phyloP scores from a whole-genome alignment of 176 grass and related monocot species.

The Typha latifolia region DNA sequence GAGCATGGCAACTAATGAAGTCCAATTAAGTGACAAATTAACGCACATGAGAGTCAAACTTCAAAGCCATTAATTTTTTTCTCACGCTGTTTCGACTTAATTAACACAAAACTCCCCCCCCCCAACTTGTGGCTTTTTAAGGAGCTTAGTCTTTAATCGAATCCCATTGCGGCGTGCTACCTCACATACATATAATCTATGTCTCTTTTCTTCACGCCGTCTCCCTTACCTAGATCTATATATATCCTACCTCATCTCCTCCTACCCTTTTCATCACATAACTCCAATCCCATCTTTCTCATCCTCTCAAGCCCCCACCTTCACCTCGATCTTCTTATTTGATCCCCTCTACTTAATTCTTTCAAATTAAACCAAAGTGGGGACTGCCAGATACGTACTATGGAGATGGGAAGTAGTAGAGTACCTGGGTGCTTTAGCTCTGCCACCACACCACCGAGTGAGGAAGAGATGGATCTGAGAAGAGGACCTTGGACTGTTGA shows the following conservation, averaged over 20 bases:
- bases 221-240: not conserved
- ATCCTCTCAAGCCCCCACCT: no score
- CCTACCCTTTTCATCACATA: not conserved
- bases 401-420: not conserved
- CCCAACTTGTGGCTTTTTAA: not conserved
- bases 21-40: no score
- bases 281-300: not conserved
- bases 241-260: not conserved
- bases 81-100: no score
- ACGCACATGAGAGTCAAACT: no score
- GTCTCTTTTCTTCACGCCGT: not conserved
- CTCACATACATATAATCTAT: not conserved
- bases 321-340: no score
- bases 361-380: not conserved
- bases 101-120: not conserved
- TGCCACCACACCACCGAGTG: constrained; percentile 2
- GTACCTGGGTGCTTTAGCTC: not conserved
- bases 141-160: not conserved
- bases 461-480: constrained; percentile 51
- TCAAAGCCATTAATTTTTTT: no score
- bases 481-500: constrained; percentile 95
- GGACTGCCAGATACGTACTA: not conserved
- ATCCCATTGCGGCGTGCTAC: not conserved
- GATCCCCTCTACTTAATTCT: not conserved
- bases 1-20: no score